Base-by-base conservation (phyloP, 306 rosid species). In the Dryas octopetala region DNA sequence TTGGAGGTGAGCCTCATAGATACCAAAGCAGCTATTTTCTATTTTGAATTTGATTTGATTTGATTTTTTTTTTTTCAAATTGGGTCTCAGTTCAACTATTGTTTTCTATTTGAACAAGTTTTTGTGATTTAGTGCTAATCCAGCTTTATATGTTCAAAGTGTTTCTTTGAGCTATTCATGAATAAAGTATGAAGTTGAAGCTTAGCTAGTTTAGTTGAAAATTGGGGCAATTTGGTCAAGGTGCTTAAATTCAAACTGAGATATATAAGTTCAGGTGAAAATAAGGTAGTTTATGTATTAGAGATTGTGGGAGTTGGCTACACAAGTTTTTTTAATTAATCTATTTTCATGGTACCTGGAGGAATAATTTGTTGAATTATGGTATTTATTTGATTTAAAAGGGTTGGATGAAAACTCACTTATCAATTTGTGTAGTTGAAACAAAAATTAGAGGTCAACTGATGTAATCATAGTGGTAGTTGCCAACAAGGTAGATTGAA, bases 1-100 rank as follows among this genome's bases (percentile, higher is more conserved):
- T 76, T 67, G 49, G 67, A 62, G 90, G 93, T 84, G 58, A 55
- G 68, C 46, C 9, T 48, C 17, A 23, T 59, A 68, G 48, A 32
- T 55, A 10, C 60, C 38, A 14, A 58, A 66, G 26, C 63, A 9
- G 40, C 40, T 44, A 0, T 46, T 77, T 57, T 5, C 9, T 46
- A 4, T 8, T 5, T 61, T 13, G 66, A n/a, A 5, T 54, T n/a
- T n/a, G 16, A 7, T 4, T 54, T n/a, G 32, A 28, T 28, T 54
- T 76, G 49, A 47, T 59, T 44, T 54, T 76, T 26, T 8, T 73
- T 67, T 12, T 43, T 62, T 11, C 7, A 70, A 40, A 15, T 69
- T 38, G 48, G 55, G 14, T n/a, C 9, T 45, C 19, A 38, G 46
- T 46, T 78, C 2, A 28, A 50, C 65, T 58, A 23, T 40, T 46